Conservation (phyloP, 2,329 filamentous ascomycete species). For the Neofusicoccum sp. region DNA sequence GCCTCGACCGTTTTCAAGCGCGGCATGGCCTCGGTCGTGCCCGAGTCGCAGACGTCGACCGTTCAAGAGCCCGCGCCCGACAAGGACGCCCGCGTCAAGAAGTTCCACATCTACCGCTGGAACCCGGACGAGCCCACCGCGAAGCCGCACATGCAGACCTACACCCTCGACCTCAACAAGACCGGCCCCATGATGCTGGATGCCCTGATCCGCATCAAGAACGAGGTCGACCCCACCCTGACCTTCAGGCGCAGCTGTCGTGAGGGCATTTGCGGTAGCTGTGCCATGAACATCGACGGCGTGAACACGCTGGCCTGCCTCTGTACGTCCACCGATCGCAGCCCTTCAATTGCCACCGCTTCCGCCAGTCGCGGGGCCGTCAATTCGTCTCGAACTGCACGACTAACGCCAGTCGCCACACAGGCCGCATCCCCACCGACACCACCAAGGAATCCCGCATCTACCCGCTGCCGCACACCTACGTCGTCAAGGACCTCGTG, state of each 20-base stretch:
- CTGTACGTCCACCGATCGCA: slow-evolving; percentile 63
- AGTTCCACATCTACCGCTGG: slow-evolving; percentile 99
- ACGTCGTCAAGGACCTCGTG: slow-evolving; percentile 98
- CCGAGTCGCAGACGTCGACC: slow-evolving; percentile 58
- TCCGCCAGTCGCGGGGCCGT: neutral
- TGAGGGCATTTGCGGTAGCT: slow-evolving; percentile 98
- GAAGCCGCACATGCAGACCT: slow-evolving; percentile 95
- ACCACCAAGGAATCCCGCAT: slow-evolving; percentile 80
- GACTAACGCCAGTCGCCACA: slow-evolving; percentile 5
- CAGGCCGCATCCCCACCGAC: slow-evolving; percentile 91
- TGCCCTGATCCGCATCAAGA: slow-evolving; percentile 97
- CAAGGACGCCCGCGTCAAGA: slow-evolving; percentile 70
- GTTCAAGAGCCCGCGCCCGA: slow-evolving; percentile 60
- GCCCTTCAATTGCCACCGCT: neutral
- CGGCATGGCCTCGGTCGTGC: slow-evolving; percentile 40
- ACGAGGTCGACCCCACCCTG: slow-evolving; percentile 93
- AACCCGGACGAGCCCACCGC: slow-evolving; percentile 87
- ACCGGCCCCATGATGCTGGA: slow-evolving; percentile 98
- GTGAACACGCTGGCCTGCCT: slow-evolving; percentile 96
- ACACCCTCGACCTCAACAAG: slow-evolving; percentile 96
- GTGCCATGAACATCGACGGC: slow-evolving; percentile 99
- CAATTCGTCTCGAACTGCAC: neutral
- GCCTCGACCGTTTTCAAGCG: slow-evolving; percentile 29
- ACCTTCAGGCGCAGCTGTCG: slow-evolving; percentile 95
- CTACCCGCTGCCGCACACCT: slow-evolving; percentile 97